Evolutionary conservation across 2,329 filamentous ascomycete genomes (phyloP), one percentile per base, ranked within the genome.

Genomic region (Tothia fuscella): DNA sequence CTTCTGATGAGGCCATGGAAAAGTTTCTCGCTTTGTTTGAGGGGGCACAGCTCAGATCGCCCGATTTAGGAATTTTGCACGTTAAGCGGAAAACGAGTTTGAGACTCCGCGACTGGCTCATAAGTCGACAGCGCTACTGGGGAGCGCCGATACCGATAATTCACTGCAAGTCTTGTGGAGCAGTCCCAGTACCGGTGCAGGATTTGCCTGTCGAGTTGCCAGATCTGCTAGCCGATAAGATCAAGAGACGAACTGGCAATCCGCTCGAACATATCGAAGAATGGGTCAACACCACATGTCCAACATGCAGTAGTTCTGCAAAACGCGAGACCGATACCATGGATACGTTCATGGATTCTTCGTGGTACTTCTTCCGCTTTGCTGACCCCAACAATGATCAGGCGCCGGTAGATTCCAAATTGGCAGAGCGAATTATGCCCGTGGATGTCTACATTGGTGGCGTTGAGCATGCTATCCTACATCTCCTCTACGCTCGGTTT

Each of bases 311-410:
- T 13, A 69, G 72, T 1, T 62, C 75, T 19, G 87, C 84, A 5
- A 81, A 77, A 56, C 74, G 87, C 48, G 87, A 94, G 49, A 93
- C 87, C 0, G 87, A 94, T 57, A 94, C 87, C 3, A 93, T 94
- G 87, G 87, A 94, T 58, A 94, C 87, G 0, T 94, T 94, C 61
- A 87, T 94, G 46, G 87, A 93, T 61, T 93, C 86, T 2, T 93
- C 86, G 41, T 94, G 87, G 87, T 94, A 94, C 59, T 93, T 80
- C 54, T 76, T 88, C 62, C 75, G 85, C 10, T 93, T 86, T 51
- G 62, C 79, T 21, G 84, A 93, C 51, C 67, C 82, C 1, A 66
- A 76, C 14, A 88, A 91, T 49, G 49, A 66, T 12, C 53, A 70
- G 2, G 57, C 65, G 12, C 77, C 76, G 0, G 78, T 93, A 48